Conservation (phyloP, 2,329 filamentous ascomycete genomes). For the Lachnellula occidentalis region DNA sequence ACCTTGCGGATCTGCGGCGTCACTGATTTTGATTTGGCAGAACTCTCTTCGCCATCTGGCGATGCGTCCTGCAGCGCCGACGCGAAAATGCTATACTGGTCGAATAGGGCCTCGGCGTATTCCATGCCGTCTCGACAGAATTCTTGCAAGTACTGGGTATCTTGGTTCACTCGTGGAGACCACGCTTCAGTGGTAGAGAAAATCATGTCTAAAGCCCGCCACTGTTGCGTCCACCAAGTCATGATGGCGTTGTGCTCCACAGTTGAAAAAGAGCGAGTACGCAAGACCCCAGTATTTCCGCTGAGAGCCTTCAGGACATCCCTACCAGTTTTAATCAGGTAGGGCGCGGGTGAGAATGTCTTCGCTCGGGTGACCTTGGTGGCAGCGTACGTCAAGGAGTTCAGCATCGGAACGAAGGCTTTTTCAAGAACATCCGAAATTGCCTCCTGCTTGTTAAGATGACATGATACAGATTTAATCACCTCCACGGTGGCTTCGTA, state of each 20-base stretch:
- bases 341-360: conserved; percentile 53
- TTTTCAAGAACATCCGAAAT: conserved; percentile 42
- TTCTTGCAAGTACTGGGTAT: conserved; percentile 65
- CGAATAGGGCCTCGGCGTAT: conserved; percentile 78
- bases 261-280: conserved; percentile 21
- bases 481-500: conserved; percentile 77
- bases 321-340: conserved; percentile 51
- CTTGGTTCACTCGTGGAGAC: conserved; percentile 58
- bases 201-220: conserved; percentile 74
- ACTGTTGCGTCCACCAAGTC: conserved; percentile 80
- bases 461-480: conserved; percentile 73
- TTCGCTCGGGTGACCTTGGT: conserved; percentile 37
- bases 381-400: conserved; percentile 40
- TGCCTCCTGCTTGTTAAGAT: conserved; percentile 49
- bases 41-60: conserved; percentile 27
- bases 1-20: conserved; percentile 45
- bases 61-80: conserved; percentile 36
- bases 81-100: conserved; percentile 77
- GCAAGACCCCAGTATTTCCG: conserved; percentile 48
- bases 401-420: conserved; percentile 41
- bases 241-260: conserved; percentile 38
- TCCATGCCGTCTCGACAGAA: conserved; percentile 96
- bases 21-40: conserved; percentile 25
- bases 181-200: conserved; percentile 80
- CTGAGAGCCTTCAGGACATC: conserved; percentile 53